Conservation (phyloP, 2,329 filamentous ascomycete genomes). For the Aspergillus sp. region DNA sequence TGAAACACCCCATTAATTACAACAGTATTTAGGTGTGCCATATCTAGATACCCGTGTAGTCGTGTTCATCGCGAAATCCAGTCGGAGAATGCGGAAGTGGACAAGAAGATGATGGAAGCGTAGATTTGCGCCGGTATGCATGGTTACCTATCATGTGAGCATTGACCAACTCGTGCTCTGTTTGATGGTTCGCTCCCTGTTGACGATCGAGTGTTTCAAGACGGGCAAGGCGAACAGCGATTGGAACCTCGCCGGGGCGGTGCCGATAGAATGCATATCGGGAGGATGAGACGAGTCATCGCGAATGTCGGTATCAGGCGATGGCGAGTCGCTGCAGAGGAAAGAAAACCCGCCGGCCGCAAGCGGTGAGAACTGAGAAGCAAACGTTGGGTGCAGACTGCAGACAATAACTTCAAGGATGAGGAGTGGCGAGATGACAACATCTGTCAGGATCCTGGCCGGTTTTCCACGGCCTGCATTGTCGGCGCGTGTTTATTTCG, state of each 20-base stretch:
- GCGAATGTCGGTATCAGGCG: slow-evolving; percentile 6
- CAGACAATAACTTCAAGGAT: slow-evolving; percentile 7
- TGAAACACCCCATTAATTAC: background rate
- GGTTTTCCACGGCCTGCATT: slow-evolving; percentile 15
- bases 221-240: background rate
- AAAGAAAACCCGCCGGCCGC: slow-evolving; percentile 4
- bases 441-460: slow-evolving; percentile 16
- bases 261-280: background rate
- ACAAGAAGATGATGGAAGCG: slow-evolving; percentile 12
- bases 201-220: slow-evolving; percentile 10
- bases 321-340: background rate
- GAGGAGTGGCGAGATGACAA: slow-evolving; percentile 9
- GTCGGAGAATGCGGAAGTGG: slow-evolving; percentile 34
- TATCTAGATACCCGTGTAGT: slow-evolving; percentile 15
- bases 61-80: slow-evolving; percentile 32
- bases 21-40: slow-evolving; percentile 2
- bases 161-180: slow-evolving; percentile 8
- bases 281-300: slow-evolving; percentile 4
- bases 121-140: slow-evolving; percentile 13
- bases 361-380: slow-evolving; percentile 20
- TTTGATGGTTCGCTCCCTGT: background rate
- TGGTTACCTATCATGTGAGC: slow-evolving; percentile 22
- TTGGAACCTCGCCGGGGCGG: background rate
- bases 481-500: slow-evolving; percentile 18
- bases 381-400: slow-evolving; percentile 15